Base-by-base conservation (phyloP, 2,329 filamentous ascomycete species). In the Colletotrichum echinochloae region DNA sequence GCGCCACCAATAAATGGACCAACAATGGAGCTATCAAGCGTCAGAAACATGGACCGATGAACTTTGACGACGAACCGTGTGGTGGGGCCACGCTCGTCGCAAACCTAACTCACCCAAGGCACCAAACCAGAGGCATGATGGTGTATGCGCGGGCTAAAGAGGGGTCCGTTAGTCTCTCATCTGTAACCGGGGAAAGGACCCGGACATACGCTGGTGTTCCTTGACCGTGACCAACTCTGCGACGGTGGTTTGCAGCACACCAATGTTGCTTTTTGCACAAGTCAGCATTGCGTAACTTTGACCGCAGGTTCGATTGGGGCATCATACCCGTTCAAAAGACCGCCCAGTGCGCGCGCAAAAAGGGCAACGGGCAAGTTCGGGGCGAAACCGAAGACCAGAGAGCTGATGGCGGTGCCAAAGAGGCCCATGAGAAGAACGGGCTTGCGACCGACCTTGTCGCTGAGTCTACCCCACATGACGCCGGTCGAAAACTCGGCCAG, bases 61-160 rank as follows among this genome's bases (percentile, higher is more conserved):
- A 70, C 28, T 33, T 16, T 56, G 37, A 30, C 57, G 37, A 30
- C 57, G 44, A 70, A 39, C 66, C 62, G 41, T 35, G 39, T n/a
- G 28, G 41, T 44, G 41, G 67, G 56, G 41, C 26, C 48, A 23
- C 28, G 28, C 56, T 49, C 66, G 51, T 26, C 23, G 33, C 12
- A 60, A 16, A 6, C 3, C 48, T n/a, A 59, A 82, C 86, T 82
- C 85, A 94, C 86, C 96, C 96, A 77, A 99, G 87, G 79, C 95
- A 98, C 96, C 96, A 99, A 33, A 98, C 94, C 79, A 97, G 94
- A 8, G 96, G 96, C 94, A 99, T 98, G 75, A 98, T 95, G 16
- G 95, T 94, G 82, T 97, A 99, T 60, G 95, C 96, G 76, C 94
- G 93, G 75, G 95, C 92, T 94, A 72, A 68, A 63, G 64, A 46